These are phyloP conservation scores for Aspergillus bombycis DNA, from an alignment of 2,329 filamentous ascomycete species.

Conservation along the genomic window DNA sequence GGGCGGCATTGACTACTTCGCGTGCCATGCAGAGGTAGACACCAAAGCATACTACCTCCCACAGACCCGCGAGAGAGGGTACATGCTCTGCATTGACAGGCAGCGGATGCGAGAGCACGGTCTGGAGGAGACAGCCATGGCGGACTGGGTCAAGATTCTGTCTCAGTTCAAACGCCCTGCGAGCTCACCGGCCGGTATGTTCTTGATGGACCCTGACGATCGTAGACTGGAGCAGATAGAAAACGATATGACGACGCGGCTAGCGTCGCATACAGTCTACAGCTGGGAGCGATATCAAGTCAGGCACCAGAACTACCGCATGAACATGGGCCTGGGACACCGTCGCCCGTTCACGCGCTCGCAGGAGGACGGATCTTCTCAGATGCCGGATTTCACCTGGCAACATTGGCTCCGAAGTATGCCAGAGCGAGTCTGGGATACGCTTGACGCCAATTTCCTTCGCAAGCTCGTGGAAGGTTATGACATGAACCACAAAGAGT, in stretches of 20 bases:
- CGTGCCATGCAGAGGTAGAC: constrained; percentile 57
- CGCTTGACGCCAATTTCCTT: constrained; percentile 65
- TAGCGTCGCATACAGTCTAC: constrained; percentile 27
- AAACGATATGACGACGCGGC: constrained; percentile 47
- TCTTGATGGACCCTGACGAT: constrained; percentile 62
- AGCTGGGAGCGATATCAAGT: constrained; percentile 54
- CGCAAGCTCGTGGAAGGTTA: constrained; percentile 52
- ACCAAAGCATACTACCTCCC: constrained; percentile 75
- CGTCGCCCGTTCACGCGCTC: constrained; percentile 63
- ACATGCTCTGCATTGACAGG: constrained; percentile 60
- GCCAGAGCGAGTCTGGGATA: constrained; percentile 66
- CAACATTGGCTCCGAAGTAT: constrained; percentile 54
- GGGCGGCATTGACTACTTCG: constrained; percentile 59
- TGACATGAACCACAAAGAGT: constrained; percentile 63
- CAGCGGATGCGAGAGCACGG: constrained; percentile 24
- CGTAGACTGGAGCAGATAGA: constrained; percentile 56
- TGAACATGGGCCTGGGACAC: constrained; percentile 53
- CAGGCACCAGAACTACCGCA: constrained; percentile 62
- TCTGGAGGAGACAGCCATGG: constrained; percentile 28
- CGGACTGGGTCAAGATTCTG: constrained; percentile 49
- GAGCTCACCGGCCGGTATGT: constrained; percentile 65
- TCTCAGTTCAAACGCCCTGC: constrained; percentile 55
- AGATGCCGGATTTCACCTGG: constrained; percentile 60
- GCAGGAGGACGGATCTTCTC: constrained; percentile 57
- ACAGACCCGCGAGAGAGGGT: constrained; percentile 66